phyloP scores from a whole-genome alignment of 2,329 filamentous ascomycete species.

The Penicillium fuscoglaucum region DNA sequence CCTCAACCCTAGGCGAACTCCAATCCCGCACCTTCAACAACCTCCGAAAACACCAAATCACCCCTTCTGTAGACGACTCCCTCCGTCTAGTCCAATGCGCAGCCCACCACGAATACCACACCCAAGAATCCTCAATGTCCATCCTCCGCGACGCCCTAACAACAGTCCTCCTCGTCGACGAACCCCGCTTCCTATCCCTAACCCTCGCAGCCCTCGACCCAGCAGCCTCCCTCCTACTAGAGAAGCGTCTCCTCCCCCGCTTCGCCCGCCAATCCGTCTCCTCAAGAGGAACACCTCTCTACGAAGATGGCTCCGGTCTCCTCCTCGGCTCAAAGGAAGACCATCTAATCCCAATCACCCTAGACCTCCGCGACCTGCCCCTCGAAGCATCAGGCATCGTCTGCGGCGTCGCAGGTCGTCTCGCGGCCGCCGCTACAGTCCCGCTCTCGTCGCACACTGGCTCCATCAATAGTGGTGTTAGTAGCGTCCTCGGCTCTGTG shows the following conservation, averaged over 20 bases:
- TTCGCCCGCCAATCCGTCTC: slow-evolving; percentile 61
- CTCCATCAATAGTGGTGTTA: slow-evolving; percentile 15
- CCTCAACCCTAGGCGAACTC: slow-evolving; percentile 74
- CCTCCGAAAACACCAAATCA: slow-evolving; percentile 74
- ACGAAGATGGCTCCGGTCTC: slow-evolving; percentile 58
- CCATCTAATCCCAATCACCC: slow-evolving; percentile 78
- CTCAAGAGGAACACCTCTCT: slow-evolving; percentile 29
- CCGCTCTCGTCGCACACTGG: slow-evolving; percentile 14
- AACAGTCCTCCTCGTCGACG: slow-evolving; percentile 39
- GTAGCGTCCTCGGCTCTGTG: slow-evolving; percentile 23
- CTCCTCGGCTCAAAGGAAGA: slow-evolving; percentile 71
- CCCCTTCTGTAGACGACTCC: slow-evolving; percentile 66
- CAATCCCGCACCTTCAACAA: slow-evolving; percentile 79
- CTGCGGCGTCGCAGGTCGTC: slow-evolving; percentile 81
- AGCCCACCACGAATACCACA: slow-evolving; percentile 54
- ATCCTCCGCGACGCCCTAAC: slow-evolving; percentile 43
- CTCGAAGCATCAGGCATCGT: slow-evolving; percentile 92
- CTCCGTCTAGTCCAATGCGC: slow-evolving; percentile 82
- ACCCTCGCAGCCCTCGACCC: slow-evolving; percentile 49
- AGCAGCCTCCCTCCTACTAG: slow-evolving; percentile 48
- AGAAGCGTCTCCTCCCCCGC: slow-evolving; percentile 58
- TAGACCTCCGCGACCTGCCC: slow-evolving; percentile 78
- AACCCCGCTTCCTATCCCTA: slow-evolving; percentile 51
- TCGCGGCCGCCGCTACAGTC: slow-evolving; percentile 68
- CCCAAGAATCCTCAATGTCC: slow-evolving; percentile 39